Evolutionary conservation across 108 stramenopile species (phyloP).

Genomic region (Mediolabrus comicus): DNA sequence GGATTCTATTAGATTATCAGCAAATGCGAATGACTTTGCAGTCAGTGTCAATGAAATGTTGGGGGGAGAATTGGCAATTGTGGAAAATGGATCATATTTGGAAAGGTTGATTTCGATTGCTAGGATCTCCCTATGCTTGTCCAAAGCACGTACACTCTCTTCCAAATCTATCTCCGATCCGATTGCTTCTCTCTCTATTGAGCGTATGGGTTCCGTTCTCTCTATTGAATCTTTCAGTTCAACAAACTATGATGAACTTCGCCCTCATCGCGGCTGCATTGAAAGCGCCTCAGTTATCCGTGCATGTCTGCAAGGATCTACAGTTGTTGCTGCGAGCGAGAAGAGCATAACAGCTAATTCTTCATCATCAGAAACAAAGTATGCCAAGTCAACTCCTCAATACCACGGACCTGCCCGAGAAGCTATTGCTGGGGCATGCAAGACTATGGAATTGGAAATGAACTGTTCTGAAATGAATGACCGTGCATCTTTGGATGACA

Average conservation of each 20-base stretch:
- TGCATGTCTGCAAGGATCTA: constrained; percentile 44
- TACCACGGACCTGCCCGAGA: constrained; percentile 57
- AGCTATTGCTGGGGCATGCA: constrained; percentile 23
- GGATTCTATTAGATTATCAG: not conserved
- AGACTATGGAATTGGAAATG: constrained; percentile 59
- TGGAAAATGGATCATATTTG: constrained; percentile 18
- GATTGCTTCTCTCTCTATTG: constrained; percentile 50
- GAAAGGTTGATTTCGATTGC: constrained; percentile 23
- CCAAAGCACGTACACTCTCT: constrained; percentile 13
- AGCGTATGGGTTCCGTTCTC: constrained; percentile 19
- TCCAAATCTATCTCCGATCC: constrained; percentile 35
- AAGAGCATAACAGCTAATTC: not conserved
- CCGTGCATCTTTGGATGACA: constrained; percentile 25
- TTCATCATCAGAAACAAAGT: no score
- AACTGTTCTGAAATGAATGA: constrained; percentile 46
- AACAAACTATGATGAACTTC: constrained; percentile 42
- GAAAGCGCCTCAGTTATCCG: constrained; percentile 50
- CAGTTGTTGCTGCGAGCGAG: not conserved
- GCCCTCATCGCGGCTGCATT: constrained; percentile 57
- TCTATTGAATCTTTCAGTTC: constrained; percentile 33
- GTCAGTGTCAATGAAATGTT: not conserved
- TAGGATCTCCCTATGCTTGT: constrained; percentile 15
- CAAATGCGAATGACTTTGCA: constrained; percentile 7
- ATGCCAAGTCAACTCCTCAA: constrained; percentile 40
- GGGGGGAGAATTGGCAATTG: not conserved